phyloP scores from a whole-genome alignment of 2,329 filamentous ascomycete genomes.

The Lizonia empirigonia region DNA sequence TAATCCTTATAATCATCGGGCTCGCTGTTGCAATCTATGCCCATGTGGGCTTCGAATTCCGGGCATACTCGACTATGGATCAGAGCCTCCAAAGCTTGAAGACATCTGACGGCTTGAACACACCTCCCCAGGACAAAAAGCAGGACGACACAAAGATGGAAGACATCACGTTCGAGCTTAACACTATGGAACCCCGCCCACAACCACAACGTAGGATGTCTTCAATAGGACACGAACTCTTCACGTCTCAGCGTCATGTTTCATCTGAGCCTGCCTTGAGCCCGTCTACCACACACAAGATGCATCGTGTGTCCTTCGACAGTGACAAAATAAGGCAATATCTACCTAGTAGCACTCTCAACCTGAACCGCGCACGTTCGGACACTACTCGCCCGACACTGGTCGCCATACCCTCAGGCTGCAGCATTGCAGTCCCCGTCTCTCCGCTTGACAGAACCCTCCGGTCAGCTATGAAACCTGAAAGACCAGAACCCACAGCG shows the following conservation, averaged over 20 bases:
- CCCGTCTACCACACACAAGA: neutral
- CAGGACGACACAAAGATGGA: slow-evolving; percentile 3
- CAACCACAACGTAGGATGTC: slow-evolving; percentile 15
- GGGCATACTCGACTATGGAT: slow-evolving; percentile 36
- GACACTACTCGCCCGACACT: slow-evolving; percentile 7
- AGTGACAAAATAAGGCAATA: neutral
- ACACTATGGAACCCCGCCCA: neutral
- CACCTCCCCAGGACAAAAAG: slow-evolving; percentile 2
- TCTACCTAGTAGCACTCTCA: slow-evolving; percentile 7
- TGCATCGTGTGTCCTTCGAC: neutral
- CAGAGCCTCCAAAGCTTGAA: slow-evolving; percentile 19
- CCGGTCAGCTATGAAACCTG: no score
- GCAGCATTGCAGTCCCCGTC: slow-evolving; percentile 3
- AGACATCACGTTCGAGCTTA: slow-evolving; percentile 12
- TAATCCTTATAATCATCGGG: slow-evolving; percentile 66
- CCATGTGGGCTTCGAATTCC: slow-evolving; percentile 61
- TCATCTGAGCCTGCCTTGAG: slow-evolving; percentile 1
- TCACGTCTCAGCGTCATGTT: slow-evolving; percentile 11
- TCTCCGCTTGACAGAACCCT: neutral
- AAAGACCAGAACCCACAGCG: neutral
- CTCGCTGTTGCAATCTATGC: slow-evolving; percentile 73
- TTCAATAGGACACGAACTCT: slow-evolving; percentile 20
- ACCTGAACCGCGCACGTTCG: neutral
- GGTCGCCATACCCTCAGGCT: slow-evolving; percentile 13
- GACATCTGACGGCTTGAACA: slow-evolving; percentile 16